A percentile compares a stretch with the other conserved stretches of the same genome.
Conservation (phyloP, 176 grass and related monocot species). For the Rhynchospora pubera region DNA sequence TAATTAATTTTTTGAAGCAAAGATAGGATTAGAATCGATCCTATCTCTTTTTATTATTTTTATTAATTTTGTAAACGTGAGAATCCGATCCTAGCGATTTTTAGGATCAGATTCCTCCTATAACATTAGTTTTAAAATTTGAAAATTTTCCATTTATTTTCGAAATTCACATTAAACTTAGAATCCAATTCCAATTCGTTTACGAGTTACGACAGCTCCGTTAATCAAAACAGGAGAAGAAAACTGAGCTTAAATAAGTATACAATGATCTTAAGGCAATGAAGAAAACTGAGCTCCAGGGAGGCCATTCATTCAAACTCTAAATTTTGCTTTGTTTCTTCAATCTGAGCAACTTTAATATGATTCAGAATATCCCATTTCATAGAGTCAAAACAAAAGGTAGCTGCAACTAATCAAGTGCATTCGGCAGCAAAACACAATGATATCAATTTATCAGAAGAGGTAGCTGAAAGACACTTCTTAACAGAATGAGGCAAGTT, state of each 20-base stretch:
- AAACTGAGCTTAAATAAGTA: background rate
- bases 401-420: background rate
- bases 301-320: background rate
- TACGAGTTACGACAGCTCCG: no score
- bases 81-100: no score
- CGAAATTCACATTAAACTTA: no score
- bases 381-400: background rate
- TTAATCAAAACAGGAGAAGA: background rate
- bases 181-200: no score
- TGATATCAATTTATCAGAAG: background rate
- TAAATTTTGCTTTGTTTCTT: background rate
- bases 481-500: background rate
- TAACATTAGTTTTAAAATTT: no score
- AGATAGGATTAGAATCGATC: no score
- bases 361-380: background rate
- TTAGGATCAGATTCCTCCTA: no score
- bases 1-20: no score
- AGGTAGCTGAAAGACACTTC: background rate
- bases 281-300: background rate
- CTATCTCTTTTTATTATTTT: no score
- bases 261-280: background rate
- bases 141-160: no score
- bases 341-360: background rate
- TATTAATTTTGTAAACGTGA: no score
- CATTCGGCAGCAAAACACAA: background rate